Evolutionary conservation across 2,329 filamentous ascomycete genomes (phyloP).

Genomic region (Arachnomyces sp.): DNA sequence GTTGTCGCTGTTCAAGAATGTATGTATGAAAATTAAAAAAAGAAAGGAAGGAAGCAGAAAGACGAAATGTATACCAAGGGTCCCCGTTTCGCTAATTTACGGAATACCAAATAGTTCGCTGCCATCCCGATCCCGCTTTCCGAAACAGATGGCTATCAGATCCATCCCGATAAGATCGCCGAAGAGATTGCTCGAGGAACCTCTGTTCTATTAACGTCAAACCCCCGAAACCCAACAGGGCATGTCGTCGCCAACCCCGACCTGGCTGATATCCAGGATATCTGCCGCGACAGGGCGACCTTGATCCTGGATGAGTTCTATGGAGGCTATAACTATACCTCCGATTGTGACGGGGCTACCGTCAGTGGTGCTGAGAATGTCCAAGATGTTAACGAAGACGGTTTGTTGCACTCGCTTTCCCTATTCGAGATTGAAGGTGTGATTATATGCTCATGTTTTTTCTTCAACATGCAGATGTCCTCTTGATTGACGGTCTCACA

Average conservation of each 20-base stretch:
- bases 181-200: conserved; percentile 83
- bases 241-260: conserved; percentile 79
- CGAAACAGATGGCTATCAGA: conserved; percentile 82
- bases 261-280: conserved; percentile 82
- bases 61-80: background rate
- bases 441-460: conserved; percentile 4
- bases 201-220: conserved; percentile 85
- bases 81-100: background rate
- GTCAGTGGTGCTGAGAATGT: conserved; percentile 87
- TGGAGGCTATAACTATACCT: conserved; percentile 91
- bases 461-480: conserved; percentile 54
- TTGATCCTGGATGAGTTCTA: conserved; percentile 97
- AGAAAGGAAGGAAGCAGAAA: background rate
- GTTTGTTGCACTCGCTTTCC: conserved; percentile 17
- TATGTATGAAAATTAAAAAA: conserved; percentile 19
- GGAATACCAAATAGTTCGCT: conserved; percentile 54
- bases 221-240: conserved; percentile 90
- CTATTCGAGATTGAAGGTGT: too few relatives aligned
- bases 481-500: conserved; percentile 91
- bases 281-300: conserved; percentile 83
- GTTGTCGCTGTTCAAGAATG: conserved; percentile 86
- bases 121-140: conserved; percentile 79
- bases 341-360: conserved; percentile 79
- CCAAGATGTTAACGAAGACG: conserved; percentile 76
- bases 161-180: conserved; percentile 85